These are phyloP conservation scores for Cryoendolithus antarcticus DNA, from an alignment of 2,329 filamentous ascomycete genomes.

Conservation along the genomic window DNA sequence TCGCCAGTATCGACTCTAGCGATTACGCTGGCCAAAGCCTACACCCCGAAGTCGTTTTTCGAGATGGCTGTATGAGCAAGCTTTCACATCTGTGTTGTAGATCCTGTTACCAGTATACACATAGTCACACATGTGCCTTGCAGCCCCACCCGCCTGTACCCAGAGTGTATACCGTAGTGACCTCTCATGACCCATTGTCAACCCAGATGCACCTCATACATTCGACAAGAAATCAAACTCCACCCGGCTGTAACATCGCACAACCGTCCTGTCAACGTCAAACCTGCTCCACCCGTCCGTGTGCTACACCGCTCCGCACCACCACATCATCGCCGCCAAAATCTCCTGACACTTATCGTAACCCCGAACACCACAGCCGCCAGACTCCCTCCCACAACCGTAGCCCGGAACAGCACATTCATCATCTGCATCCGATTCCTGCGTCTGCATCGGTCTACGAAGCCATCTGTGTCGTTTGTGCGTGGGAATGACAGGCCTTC, in stretches of 20 bases:
- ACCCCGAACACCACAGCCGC: conserved; percentile 29
- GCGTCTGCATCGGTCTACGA: conserved; percentile 41
- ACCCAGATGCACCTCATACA: no score
- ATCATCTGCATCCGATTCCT: conserved; percentile 45
- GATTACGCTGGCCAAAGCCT: no score
- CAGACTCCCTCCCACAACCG: conserved; percentile 37
- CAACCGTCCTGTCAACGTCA: conserved; percentile 2
- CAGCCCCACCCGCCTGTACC: no score
- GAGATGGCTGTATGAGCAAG: no score
- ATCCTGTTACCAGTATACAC: no score
- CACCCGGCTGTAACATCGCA: not conserved
- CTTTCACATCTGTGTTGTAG: no score
- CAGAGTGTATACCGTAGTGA: no score
- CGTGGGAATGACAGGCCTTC: conserved; percentile 37
- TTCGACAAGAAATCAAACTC: no score
- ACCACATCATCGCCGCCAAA: conserved; percentile 7
- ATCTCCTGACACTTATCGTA: conserved; percentile 23
- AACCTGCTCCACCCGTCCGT: not conserved
- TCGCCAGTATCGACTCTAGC: no score
- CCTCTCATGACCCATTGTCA: no score
- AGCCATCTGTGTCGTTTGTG: conserved; percentile 42
- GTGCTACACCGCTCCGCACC: conserved; percentile 1
- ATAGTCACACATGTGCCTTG: no score
- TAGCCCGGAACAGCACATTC: conserved; percentile 39
- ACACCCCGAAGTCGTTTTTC: no score